phyloP scores from a whole-genome alignment of 208 protist genomes.

The Wallacemonas sp. region DNA sequence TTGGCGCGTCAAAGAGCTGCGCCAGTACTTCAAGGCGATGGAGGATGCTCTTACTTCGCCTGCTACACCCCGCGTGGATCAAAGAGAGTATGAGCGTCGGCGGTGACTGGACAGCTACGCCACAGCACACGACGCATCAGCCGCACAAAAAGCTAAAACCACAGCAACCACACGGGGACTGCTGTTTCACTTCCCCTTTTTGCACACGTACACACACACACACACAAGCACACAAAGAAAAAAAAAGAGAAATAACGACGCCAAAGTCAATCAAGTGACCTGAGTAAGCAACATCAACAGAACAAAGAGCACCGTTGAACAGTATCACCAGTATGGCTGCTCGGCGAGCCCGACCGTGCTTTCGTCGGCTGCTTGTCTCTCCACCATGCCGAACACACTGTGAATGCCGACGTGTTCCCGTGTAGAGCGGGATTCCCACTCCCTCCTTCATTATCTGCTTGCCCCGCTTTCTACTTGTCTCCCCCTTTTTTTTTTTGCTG shows the following conservation, averaged over 20 bases:
- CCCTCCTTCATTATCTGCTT: neutral
- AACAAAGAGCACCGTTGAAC: no score
- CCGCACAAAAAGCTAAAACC: neutral
- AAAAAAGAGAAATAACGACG: slow-evolving; percentile 3
- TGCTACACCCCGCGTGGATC: slow-evolving; percentile 5
- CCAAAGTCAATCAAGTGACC: no score
- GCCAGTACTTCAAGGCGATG: slow-evolving; percentile 63
- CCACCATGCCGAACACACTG: no score
- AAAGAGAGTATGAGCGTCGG: neutral
- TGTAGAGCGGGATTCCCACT: no score
- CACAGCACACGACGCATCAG: neutral
- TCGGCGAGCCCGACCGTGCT: no score
- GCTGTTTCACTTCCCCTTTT: no score
- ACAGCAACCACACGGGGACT: no score
- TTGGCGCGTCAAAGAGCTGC: slow-evolving; percentile 79
- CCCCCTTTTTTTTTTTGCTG: neutral
- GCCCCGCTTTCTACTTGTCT: neutral
- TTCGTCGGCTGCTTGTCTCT: no score
- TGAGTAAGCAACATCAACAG: no score
- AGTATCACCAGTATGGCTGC: no score
- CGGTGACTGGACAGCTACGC: no score
- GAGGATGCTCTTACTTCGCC: slow-evolving; percentile 34
- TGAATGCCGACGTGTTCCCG: no score
- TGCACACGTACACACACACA: neutral
- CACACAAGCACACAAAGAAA: neutral